phyloP scores from a whole-genome alignment of 371 early-diverging fungal genomes.

The Actinomucor elegans region DNA sequence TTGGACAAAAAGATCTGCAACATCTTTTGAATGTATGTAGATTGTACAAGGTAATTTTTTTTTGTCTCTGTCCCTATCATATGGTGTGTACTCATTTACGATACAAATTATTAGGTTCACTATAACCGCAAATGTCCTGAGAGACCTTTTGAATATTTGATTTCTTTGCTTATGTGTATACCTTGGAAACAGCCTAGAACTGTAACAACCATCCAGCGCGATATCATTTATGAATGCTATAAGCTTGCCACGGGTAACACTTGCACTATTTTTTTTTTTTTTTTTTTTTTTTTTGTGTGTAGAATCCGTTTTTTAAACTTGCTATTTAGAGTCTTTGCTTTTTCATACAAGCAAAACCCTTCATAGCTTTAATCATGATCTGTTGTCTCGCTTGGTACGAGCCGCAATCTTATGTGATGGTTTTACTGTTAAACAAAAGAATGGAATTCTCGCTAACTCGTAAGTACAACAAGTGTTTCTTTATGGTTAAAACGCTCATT shows the following conservation, averaged over 20 bases:
- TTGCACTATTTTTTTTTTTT: no score
- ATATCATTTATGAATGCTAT: constrained; percentile 24
- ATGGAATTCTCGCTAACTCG: constrained; percentile 10
- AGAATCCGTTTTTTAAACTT: no score
- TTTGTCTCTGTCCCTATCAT: neutral
- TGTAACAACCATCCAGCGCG: constrained; percentile 18
- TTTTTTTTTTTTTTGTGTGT: no score
- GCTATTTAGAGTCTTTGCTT: constrained; percentile 1
- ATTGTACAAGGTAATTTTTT: constrained; percentile 16
- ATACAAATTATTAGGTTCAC: neutral
- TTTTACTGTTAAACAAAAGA: constrained; percentile 18
- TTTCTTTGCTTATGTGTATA: constrained; percentile 12
- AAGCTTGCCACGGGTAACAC: constrained; percentile 23
- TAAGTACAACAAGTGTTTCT: no score
- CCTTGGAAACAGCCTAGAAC: constrained; percentile 19
- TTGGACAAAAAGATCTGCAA: constrained; percentile 22
- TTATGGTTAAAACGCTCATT: no score
- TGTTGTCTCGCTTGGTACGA: constrained; percentile 5
- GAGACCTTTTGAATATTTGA: constrained; percentile 20
- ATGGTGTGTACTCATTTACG: neutral
- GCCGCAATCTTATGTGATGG: constrained; percentile 17
- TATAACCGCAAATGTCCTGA: constrained; percentile 25
- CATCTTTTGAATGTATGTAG: constrained; percentile 10
- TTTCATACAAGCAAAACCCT: neutral
- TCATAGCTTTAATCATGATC: constrained; percentile 1